Conservation (phyloP, 495 filamentous ascomycete genomes). For the Aspergillus kassunensis region DNA sequence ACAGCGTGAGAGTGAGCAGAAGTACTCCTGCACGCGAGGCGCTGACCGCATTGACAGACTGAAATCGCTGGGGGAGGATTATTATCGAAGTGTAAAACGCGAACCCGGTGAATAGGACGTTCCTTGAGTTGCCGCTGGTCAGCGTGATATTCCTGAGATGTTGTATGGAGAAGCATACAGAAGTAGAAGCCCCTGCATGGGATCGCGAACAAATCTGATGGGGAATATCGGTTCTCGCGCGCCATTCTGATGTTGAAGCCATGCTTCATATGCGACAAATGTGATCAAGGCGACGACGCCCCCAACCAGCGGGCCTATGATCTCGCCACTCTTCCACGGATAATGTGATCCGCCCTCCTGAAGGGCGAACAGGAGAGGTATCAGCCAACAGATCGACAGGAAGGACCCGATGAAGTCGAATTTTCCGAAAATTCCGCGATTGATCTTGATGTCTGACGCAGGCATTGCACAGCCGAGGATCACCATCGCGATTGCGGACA, state of each 20-base stretch:
- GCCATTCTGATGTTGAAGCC: no score
- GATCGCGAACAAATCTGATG: no score
- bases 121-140: not conserved
- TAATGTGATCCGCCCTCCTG: not conserved
- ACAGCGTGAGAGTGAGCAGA: not conserved
- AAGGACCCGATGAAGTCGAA: not conserved
- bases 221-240: no score
- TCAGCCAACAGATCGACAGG: not conserved
- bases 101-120: not conserved
- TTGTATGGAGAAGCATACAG: not conserved
- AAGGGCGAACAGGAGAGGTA: conserved; percentile 3
- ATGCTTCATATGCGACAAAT: conserved; percentile 1
- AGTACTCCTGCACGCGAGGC: not conserved
- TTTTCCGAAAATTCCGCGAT: not conserved
- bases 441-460: not conserved
- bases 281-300: not conserved
- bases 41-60: not conserved
- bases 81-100: conserved; percentile 1
- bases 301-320: not conserved
- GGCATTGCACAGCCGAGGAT: no score
- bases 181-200: not conserved
- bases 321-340: not conserved
- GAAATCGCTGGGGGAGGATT: conserved; percentile 2
- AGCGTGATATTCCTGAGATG: not conserved
- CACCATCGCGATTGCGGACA: not conserved